Percentiles rank a stretch among this genome's conserved stretches.
Conservation (phyloP, 768 basidiomycete species). For the Chiua virens region DNA sequence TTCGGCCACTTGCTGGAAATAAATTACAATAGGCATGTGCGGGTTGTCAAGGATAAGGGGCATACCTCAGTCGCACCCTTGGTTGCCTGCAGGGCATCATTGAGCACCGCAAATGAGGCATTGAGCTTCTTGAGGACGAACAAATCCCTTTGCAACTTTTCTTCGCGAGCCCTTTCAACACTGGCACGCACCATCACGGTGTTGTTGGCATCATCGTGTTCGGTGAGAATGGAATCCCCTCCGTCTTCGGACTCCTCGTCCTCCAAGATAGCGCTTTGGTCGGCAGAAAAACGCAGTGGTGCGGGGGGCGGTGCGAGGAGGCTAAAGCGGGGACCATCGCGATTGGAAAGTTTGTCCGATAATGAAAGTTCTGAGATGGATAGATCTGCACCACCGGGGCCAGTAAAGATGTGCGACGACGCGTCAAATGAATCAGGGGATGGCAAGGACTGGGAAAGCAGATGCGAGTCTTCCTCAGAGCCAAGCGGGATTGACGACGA, state of each 20-base stretch:
- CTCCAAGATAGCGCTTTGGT: constrained; percentile 28
- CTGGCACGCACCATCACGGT: constrained; percentile 26
- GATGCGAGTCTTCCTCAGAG: constrained; percentile 33
- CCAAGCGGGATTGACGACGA: constrained; percentile 27
- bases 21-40: background rate
- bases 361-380: constrained; percentile 59
- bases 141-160: constrained; percentile 72
- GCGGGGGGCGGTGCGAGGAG: constrained; percentile 31
- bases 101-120: constrained; percentile 63
- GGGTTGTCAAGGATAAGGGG: background rate
- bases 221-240: constrained; percentile 7
- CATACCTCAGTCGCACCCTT: constrained; percentile 71
- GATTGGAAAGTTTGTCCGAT: constrained; percentile 31
- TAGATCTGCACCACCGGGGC: constrained; percentile 49
- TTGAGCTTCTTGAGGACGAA: constrained; percentile 75
- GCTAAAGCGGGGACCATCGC: constrained; percentile 34
- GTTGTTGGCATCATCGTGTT: constrained; percentile 16
- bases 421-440: constrained; percentile 32
- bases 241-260: constrained; percentile 21
- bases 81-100: constrained; percentile 63
- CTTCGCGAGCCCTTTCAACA: constrained; percentile 51
- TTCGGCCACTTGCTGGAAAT: constrained; percentile 54
- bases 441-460: constrained; percentile 50
- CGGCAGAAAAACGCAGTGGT: constrained; percentile 12
- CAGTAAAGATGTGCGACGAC: constrained; percentile 35